Evolutionary conservation across 2,329 filamentous ascomycete species (phyloP), one percentile per base, ranked within the genome.

Genomic region (Cladosporium sp.): DNA sequence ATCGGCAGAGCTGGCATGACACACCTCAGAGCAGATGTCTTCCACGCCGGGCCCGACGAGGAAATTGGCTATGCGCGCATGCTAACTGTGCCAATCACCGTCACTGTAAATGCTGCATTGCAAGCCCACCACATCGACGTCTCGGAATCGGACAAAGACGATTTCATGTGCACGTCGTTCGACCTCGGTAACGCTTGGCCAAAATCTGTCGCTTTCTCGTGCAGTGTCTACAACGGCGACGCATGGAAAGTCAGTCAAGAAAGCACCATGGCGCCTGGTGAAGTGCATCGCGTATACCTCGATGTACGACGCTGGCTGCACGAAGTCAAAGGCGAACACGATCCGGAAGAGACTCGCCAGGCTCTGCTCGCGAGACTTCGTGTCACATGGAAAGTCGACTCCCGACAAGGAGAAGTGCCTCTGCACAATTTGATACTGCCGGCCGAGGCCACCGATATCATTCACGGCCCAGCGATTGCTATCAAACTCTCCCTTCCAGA

Each of bases 171-270:
- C 43, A 79, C 97, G 2, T 81, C 95, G 1, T 82, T 97, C 59
- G 94, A 97, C 77, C 81, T 97, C 30, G 88, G 92, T 64, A 98
- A 98, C 74, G 89, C 91, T 0, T 97, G 93, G 93, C 93, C 92
- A 2, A 91, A 87, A 72, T 88, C 89, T 58, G 86, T 97, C 73
- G 82, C 85, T 7, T 73, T 67, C 39, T 56, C 65, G 11, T 73
- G 71, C 56, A 67, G 51, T 46, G 56, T 66, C 23, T 53, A 63
- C 13, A 57, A 66, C 11, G 54, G 43, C 21, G 61, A 58, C n/a
- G 34, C 36, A 13, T 48, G 67, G 34, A 46, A 53, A 13, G 43
- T 59, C 16, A 51, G 58, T 23, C 51, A 56, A 26, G 59, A 36
- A 28, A 58, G 56, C 63, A 54, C 28, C 58, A 66, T 69, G n/a